Evolutionary conservation across 257 asterid genomes (phyloP), one percentile per base, ranked within the genome.

Genomic region (Penstemon barbatus): DNA sequence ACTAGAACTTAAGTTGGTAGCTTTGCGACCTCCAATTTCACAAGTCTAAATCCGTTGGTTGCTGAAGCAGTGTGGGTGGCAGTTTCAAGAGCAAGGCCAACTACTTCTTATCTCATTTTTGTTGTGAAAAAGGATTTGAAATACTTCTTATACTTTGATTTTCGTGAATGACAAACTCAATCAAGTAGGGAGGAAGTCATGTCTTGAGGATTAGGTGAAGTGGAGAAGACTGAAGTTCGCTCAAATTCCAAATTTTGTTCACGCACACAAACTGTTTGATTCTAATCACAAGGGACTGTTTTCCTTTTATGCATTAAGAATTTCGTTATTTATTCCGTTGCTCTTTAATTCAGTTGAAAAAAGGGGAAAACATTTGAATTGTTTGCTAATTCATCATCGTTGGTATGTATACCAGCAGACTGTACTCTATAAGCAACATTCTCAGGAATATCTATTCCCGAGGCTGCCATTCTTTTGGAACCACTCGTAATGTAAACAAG

Each of bases 401-500:
- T 8, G 65, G 18, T 55, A 87, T 87, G 89, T 67, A 68, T 67
- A 54, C 81, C 58, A 49, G 18, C 74, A 78, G 74, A 66, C 53
- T 80, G 11, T 61, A 72, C 79, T 37, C 65, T 36, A 67, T 69
- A 62, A 74, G 53, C 10, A 66, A 62, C 73, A 45, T 69, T 19
- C 46, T 76, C 61, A 80, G 51, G 67, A 75, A 68, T 46, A 45
- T 83, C 6, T 33, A 81, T 40, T 76, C 13, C 6, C 88, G 81
- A 78, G 58, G 77, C 57, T 69, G 80, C 76, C 77, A 63, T 70
- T 87, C 83, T 74, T 77, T 82, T 7, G 58, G 74, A 39, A 73
- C 44, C 39, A 18, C 84, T 50, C 84, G 71, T 43, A 63, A 73
- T 60, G 87, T 68, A 65, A 83, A 87, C 79, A 93, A 83, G 82